phyloP scores from a whole-genome alignment of 2,329 filamentous ascomycete species.

The Xylariales sp. region DNA sequence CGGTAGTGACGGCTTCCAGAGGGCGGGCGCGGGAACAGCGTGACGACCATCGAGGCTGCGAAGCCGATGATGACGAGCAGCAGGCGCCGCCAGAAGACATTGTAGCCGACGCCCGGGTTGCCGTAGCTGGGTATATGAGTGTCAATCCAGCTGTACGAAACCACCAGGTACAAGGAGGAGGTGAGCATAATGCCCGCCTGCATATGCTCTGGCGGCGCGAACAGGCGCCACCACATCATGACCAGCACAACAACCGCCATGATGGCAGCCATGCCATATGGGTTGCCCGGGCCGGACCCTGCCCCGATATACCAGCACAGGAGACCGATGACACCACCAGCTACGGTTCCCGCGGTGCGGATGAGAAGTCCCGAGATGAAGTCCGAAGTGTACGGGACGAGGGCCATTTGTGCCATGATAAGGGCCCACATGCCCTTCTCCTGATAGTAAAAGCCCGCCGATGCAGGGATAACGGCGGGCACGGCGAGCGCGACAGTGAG shows the following conservation, averaged over 20 bases:
- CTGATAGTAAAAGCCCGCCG: slow-evolving; percentile 1
- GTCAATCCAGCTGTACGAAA: slow-evolving; percentile 3
- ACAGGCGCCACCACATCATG: slow-evolving; percentile 1
- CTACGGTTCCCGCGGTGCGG: background rate
- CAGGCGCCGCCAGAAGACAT: slow-evolving; percentile 2
- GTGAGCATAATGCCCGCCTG: slow-evolving; percentile 2
- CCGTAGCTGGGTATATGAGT: slow-evolving; percentile 1
- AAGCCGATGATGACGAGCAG: slow-evolving; percentile 1
- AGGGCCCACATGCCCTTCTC: slow-evolving; percentile 2
- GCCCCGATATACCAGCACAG: slow-evolving; percentile 2
- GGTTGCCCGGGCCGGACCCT: background rate
- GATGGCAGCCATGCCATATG: slow-evolving; percentile 3
- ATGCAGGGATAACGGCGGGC: background rate
- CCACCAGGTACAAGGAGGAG: slow-evolving; percentile 1
- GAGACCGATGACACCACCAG: slow-evolving; percentile 1
- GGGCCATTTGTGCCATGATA: slow-evolving; percentile 3
- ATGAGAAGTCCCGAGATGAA: background rate
- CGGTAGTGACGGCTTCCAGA: background rate
- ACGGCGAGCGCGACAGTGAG: background rate
- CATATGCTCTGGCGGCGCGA: background rate
- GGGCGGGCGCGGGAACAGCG: slow-evolving; percentile 1
- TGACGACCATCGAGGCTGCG: slow-evolving; percentile 1
- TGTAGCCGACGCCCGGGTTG: slow-evolving; percentile 1
- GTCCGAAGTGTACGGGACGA: slow-evolving; percentile 1
- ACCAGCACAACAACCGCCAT: background rate